These are phyloP conservation scores for Beverwykella pulmonaria DNA, from an alignment of 495 filamentous ascomycete species.

Conservation along the genomic window DNA sequence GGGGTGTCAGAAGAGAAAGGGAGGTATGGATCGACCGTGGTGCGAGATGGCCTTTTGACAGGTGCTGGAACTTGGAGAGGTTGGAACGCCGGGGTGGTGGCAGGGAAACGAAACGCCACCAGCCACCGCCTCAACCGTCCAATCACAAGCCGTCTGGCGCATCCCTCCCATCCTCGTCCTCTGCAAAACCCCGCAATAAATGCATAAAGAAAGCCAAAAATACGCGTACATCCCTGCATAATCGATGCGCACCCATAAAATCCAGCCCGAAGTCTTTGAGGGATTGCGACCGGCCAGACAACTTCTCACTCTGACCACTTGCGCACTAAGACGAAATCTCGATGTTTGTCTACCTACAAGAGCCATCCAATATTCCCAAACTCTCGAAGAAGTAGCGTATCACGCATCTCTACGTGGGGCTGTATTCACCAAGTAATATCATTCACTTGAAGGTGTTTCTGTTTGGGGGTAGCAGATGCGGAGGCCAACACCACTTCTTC, in stretches of 20 bases:
- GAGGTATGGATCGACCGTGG: not conserved
- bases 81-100: not conserved
- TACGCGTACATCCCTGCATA: not conserved
- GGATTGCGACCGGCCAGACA: too few species aligned
- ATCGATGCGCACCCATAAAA: not conserved
- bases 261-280: too few species aligned
- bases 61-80: conserved; percentile 2
- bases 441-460: too few species aligned
- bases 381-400: too few species aligned
- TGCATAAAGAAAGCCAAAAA: not conserved
- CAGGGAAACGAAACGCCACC: conserved; percentile 8
- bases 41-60: conserved; percentile 1
- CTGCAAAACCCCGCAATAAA: not conserved
- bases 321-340: too few species aligned
- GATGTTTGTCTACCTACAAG: too few species aligned
- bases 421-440: too few species aligned
- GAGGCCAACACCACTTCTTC: not conserved
- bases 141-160: not conserved
- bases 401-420: too few species aligned
- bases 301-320: too few species aligned
- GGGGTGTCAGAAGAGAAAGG: not conserved
- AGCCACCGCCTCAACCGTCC: not conserved
- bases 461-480: too few species aligned
- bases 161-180: not conserved
- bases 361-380: too few species aligned